Conservation (phyloP, 192 early-diverging fungal species). For the Chytriomyces confervae region DNA sequence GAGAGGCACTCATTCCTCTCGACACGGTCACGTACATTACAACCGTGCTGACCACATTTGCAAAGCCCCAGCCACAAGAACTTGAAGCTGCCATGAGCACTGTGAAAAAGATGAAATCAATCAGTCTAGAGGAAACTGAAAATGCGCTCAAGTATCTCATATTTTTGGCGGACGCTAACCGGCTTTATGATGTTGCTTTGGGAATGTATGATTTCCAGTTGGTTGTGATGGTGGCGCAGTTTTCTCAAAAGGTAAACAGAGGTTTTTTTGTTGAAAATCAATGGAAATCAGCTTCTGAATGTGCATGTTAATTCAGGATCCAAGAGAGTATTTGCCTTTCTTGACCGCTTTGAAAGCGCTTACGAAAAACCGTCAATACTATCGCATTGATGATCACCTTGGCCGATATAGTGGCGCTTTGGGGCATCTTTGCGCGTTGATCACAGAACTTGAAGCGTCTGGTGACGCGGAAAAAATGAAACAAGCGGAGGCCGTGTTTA, state of each 20-base stretch:
- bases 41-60: slow-evolving; percentile 84
- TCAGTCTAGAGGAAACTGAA: slow-evolving; percentile 72
- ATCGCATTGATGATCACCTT: slow-evolving; percentile 87
- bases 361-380: slow-evolving; percentile 81
- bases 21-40: slow-evolving; percentile 68
- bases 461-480: slow-evolving; percentile 1
- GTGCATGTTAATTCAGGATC: slow-evolving; percentile 62
- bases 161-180: slow-evolving; percentile 88
- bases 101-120: slow-evolving; percentile 66
- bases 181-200: slow-evolving; percentile 87
- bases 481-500: slow-evolving; percentile 17
- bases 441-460: not conserved
- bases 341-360: slow-evolving; percentile 79
- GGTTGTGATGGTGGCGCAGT: slow-evolving; percentile 94
- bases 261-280: not conserved
- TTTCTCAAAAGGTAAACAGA: slow-evolving; percentile 82
- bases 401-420: slow-evolving; percentile 72
- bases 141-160: slow-evolving; percentile 87
- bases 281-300: not conserved
- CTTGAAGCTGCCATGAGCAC: slow-evolving; percentile 78
- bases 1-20: slow-evolving; percentile 60
- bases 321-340: slow-evolving; percentile 92
- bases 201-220: slow-evolving; percentile 94
- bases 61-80: slow-evolving; percentile 79
- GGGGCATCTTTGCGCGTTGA: slow-evolving; percentile 56